phyloP scores from a whole-genome alignment of 805 yeast species.

The Kodamaea neixiangensis region DNA sequence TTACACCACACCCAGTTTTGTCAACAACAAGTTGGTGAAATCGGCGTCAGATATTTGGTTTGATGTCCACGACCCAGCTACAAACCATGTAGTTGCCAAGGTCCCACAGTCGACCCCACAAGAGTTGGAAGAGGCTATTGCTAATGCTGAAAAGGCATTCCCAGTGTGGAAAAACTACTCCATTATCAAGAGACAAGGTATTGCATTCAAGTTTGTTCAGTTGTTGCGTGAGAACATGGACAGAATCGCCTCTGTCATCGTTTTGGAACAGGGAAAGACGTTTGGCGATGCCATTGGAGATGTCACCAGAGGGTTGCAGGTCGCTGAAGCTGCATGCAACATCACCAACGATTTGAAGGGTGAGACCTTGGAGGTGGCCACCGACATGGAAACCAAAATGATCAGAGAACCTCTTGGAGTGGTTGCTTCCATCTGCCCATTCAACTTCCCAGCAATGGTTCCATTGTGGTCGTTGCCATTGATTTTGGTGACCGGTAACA shows the following conservation, averaged over 20 bases:
- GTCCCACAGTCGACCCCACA: constrained; percentile 73
- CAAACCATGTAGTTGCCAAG: constrained; percentile 61
- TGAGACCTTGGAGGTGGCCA: constrained; percentile 62
- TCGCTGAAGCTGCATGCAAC: constrained; percentile 73
- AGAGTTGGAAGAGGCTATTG: constrained; percentile 67
- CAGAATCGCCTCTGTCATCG: constrained; percentile 58
- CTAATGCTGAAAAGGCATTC: constrained; percentile 65
- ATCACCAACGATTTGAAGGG: constrained; percentile 67
- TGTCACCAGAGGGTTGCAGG: constrained; percentile 75
- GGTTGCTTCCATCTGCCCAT: constrained; percentile 75
- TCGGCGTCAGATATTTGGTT: constrained; percentile 58
- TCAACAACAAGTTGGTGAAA: constrained; percentile 52
- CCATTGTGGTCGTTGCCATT: constrained; percentile 69
- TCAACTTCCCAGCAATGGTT: constrained; percentile 86
- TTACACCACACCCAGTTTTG: constrained; percentile 52
- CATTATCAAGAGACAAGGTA: constrained; percentile 70
- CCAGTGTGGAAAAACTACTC: constrained; percentile 53
- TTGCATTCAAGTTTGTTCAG: constrained; percentile 67
- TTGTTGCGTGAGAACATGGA: constrained; percentile 67
- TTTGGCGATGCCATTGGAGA: constrained; percentile 73
- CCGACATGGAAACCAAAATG: constrained; percentile 77
- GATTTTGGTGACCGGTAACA: constrained; percentile 69
- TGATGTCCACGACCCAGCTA: constrained; percentile 76
- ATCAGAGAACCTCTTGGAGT: constrained; percentile 76
- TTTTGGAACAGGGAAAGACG: constrained; percentile 64